phyloP scores from a whole-genome alignment of 768 basidiomycete genomes.

The Astraeus odoratus region DNA sequence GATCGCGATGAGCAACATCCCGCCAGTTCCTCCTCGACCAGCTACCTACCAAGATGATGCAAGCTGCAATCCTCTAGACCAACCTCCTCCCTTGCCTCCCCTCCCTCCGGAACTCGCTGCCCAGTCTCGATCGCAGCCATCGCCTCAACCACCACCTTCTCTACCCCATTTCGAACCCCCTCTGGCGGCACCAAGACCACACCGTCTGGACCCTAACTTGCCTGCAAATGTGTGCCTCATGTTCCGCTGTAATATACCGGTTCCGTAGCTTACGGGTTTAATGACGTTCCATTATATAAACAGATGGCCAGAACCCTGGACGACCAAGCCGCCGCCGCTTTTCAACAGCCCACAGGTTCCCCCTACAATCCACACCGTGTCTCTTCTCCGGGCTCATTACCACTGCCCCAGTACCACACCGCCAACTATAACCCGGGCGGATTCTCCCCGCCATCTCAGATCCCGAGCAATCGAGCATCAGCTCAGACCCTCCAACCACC shows the following conservation, averaged over 20 bases:
- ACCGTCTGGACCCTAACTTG: constrained; percentile 51
- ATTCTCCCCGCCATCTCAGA: constrained; percentile 7
- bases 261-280: constrained; percentile 11
- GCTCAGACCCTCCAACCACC: constrained; percentile 13
- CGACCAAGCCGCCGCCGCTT: constrained; percentile 31
- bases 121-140: constrained; percentile 14
- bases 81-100: constrained; percentile 45
- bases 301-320: constrained; percentile 65
- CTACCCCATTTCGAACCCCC: constrained; percentile 42
- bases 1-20: constrained; percentile 15
- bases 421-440: constrained; percentile 12
- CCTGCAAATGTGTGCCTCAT: constrained; percentile 52
- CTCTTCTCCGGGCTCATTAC: constrained; percentile 19
- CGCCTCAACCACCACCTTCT: constrained; percentile 31
- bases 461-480: constrained; percentile 12
- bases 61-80: constrained; percentile 8
- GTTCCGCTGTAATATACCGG: constrained; percentile 4
- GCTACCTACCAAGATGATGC: constrained; percentile 3
- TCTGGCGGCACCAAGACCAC: constrained; percentile 60
- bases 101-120: constrained; percentile 34
- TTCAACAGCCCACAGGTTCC: constrained; percentile 15
- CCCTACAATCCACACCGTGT: constrained; percentile 16
- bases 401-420: constrained; percentile 13
- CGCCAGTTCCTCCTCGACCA: constrained; percentile 27
- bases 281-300: constrained; percentile 17